Evolutionary conservation across 306 rosid genomes (phyloP).

Genomic region (Citrullus amarus): DNA sequence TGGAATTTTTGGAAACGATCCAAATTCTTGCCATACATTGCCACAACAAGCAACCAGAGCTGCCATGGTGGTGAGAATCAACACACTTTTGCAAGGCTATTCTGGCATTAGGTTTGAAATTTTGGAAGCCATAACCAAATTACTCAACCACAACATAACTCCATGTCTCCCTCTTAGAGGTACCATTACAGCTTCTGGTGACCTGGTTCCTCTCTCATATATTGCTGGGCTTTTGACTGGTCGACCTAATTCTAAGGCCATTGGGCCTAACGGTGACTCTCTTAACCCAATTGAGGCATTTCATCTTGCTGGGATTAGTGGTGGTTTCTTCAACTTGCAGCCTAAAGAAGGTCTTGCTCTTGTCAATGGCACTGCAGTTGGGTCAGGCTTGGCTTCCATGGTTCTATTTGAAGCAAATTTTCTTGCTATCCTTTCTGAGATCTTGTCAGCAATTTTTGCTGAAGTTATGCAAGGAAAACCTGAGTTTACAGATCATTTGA

Average conservation of each 20-base stretch:
- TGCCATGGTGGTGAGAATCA: slow-evolving; percentile 80
- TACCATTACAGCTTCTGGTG: slow-evolving; percentile 76
- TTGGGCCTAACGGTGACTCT: slow-evolving; percentile 51
- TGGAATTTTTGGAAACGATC: slow-evolving; percentile 61
- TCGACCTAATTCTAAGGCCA: slow-evolving; percentile 64
- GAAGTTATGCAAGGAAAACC: slow-evolving; percentile 91
- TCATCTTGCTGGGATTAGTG: slow-evolving; percentile 36
- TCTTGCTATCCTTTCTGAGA: slow-evolving; percentile 42
- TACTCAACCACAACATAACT: slow-evolving; percentile 58
- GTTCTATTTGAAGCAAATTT: slow-evolving; percentile 76
- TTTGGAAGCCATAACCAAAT: slow-evolving; percentile 64
- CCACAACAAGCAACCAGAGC: slow-evolving; percentile 74
- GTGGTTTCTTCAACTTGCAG: slow-evolving; percentile 68
- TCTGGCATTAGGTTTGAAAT: slow-evolving; percentile 81
- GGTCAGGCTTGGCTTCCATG: slow-evolving; percentile 79
- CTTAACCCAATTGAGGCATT: slow-evolving; percentile 54
- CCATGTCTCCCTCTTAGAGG: slow-evolving; percentile 89
- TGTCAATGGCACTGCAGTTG: slow-evolving; percentile 93
- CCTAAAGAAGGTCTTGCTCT: slow-evolving; percentile 87
- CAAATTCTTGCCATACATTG: slow-evolving; percentile 42
- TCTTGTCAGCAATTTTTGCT: slow-evolving; percentile 63
- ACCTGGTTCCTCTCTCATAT: slow-evolving; percentile 73
- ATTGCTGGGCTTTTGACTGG: slow-evolving; percentile 67
- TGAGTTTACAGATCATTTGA: slow-evolving; percentile 76
- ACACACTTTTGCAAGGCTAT: slow-evolving; percentile 87